Evolutionary conservation across 495 filamentous ascomycete genomes (phyloP).

Genomic region (Aspergillus leporis): DNA sequence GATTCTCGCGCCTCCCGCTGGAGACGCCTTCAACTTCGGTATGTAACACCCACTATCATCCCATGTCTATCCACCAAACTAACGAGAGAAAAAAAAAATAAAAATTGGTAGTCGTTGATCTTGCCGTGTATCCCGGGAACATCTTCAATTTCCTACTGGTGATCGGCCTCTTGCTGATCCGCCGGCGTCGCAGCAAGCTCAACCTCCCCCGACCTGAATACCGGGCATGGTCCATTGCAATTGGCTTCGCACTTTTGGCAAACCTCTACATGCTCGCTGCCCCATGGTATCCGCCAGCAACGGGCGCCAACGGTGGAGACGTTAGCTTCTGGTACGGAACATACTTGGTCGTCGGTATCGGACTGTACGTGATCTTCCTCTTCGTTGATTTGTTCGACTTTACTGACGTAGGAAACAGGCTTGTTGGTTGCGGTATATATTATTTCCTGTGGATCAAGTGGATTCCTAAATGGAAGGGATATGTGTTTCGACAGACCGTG

Average conservation of each 20-base stretch:
- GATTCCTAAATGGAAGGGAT: neutral
- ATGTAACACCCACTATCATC: neutral
- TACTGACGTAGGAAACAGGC: neutral
- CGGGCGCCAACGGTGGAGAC: slow-evolving; percentile 55
- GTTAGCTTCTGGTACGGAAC: slow-evolving; percentile 71
- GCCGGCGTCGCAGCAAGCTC: slow-evolving; percentile 49
- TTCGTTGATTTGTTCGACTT: neutral
- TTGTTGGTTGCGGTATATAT: neutral
- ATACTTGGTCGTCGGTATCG: slow-evolving; percentile 57
- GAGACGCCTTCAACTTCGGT: slow-evolving; percentile 67
- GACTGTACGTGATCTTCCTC: slow-evolving; percentile 44
- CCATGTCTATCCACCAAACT: neutral
- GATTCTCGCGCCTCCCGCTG: slow-evolving; percentile 66
- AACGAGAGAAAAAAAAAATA: neutral
- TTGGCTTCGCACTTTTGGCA: slow-evolving; percentile 55
- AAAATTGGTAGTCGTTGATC: slow-evolving; percentile 47
- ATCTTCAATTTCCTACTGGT: slow-evolving; percentile 57
- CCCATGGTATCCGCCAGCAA: slow-evolving; percentile 65
- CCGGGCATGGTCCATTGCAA: slow-evolving; percentile 51
- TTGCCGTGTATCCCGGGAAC: slow-evolving; percentile 51
- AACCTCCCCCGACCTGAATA: slow-evolving; percentile 48
- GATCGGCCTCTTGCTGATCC: slow-evolving; percentile 53
- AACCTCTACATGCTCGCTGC: slow-evolving; percentile 59
- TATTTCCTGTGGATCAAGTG: slow-evolving; percentile 1
- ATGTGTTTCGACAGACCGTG: slow-evolving; percentile 2